A percentile compares a stretch with the other conserved stretches of the same genome.
These are phyloP conservation scores for Pontederia crassipes DNA, from an alignment of 176 grass and related monocot species.

Conservation along the genomic window DNA sequence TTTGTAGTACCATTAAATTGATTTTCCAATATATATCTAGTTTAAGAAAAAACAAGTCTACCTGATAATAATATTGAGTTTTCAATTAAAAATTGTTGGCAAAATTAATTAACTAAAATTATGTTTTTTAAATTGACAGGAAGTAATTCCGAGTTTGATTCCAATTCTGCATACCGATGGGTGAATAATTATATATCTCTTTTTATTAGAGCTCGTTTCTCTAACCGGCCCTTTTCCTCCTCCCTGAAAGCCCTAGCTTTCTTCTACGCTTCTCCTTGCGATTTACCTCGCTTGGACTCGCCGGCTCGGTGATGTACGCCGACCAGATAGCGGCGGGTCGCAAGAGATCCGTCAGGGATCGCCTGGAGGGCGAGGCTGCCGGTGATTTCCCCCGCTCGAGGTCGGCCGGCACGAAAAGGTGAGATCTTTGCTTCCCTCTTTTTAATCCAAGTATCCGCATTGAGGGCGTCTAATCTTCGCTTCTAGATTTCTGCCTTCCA, in stretches of 20 bases:
- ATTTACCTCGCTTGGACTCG: not conserved
- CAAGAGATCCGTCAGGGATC: constrained; percentile 36
- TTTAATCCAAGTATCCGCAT: not conserved
- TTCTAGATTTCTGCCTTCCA: not conserved
- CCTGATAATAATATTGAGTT: too few species aligned
- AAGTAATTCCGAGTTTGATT: too few species aligned
- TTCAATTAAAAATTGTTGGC: too few species aligned
- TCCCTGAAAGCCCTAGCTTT: not conserved
- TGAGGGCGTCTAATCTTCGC: not conserved
- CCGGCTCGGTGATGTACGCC: constrained; percentile 22
- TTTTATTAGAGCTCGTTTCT: not conserved
- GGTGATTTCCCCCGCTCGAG: constrained; percentile 14
- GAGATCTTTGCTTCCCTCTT: not conserved
- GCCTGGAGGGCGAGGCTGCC: constrained; percentile 22
- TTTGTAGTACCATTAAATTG: too few species aligned
- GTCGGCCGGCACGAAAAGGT: constrained; percentile 27
- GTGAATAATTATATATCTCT: too few species aligned
- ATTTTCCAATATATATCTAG: too few species aligned
- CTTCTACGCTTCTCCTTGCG: not conserved
- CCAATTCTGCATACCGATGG: too few species aligned
- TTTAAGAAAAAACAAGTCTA: too few species aligned
- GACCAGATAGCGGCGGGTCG: constrained; percentile 35
- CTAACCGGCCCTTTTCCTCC: not conserved
- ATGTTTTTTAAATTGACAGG: too few species aligned
- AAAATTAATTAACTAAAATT: too few species aligned